Percentiles rank a stretch among this genome's conserved stretches.
Conservation (phyloP, 2,329 filamentous ascomycete species). For the Fusarium sp. region DNA sequence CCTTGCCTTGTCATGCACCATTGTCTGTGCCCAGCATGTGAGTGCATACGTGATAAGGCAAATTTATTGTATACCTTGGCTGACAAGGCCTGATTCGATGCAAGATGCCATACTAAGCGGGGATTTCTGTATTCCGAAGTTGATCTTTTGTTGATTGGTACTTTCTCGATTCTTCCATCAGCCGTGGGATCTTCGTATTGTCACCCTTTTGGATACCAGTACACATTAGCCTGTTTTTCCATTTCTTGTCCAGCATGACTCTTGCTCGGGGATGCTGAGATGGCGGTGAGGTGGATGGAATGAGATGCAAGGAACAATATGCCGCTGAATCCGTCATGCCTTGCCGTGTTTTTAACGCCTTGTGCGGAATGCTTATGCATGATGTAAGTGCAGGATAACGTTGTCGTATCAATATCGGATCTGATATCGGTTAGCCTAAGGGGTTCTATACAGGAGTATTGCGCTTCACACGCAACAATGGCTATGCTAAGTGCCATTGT, state of each 20-base stretch:
- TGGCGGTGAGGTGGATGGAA: slow-evolving; percentile 24
- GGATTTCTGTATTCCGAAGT: neutral
- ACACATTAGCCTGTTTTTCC: slow-evolving; percentile 9
- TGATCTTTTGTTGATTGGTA: slow-evolving; percentile 13
- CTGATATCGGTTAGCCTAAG: neutral
- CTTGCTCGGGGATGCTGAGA: slow-evolving; percentile 15
- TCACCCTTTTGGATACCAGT: slow-evolving; percentile 1
- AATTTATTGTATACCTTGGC: slow-evolving; percentile 29
- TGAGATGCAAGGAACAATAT: slow-evolving; percentile 22
- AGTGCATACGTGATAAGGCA: slow-evolving; percentile 37
- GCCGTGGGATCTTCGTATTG: slow-evolving; percentile 19
- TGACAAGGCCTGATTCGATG: slow-evolving; percentile 22
- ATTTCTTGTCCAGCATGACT: slow-evolving; percentile 4
- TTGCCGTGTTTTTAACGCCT: neutral
- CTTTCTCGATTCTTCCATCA: slow-evolving; percentile 6
- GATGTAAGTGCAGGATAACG: neutral
- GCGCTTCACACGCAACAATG: neutral
- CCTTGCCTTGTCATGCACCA: slow-evolving; percentile 14
- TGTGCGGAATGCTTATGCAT: neutral
- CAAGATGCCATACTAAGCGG: slow-evolving; percentile 9
- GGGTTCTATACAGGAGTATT: neutral
- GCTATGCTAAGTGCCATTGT: neutral
- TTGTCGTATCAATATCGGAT: slow-evolving; percentile 5
- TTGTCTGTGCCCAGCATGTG: slow-evolving; percentile 22
- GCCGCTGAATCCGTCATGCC: neutral